Conservation (phyloP, 1,284 basidiomycete genomes). For the Sparassis latifolia region DNA sequence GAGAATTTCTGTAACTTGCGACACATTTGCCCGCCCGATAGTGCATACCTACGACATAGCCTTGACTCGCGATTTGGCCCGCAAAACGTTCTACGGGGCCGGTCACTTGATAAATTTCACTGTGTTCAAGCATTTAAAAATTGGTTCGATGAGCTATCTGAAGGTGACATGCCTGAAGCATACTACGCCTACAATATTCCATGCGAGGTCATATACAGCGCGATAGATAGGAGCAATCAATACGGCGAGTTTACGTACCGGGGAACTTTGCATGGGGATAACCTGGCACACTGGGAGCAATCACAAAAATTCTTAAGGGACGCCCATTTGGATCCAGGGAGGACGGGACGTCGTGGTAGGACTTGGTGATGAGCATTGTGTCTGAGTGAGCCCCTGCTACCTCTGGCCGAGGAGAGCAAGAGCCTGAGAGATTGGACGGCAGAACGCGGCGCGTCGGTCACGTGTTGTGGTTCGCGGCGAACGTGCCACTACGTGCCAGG, state of each 20-base stretch:
- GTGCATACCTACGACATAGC: conserved; percentile 64
- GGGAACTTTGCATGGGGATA: conserved; percentile 84
- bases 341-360: conserved; percentile 69
- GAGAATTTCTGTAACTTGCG: background rate
- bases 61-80: conserved; percentile 87
- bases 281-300: conserved; percentile 60
- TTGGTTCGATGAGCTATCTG: background rate
- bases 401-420: too few relatives aligned
- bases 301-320: conserved; percentile 74
- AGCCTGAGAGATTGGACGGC: too few relatives aligned
- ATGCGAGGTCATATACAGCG: conserved; percentile 5
- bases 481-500: too few relatives aligned
- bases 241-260: conserved; percentile 32
- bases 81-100: conserved; percentile 87
- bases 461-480: background rate
- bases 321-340: conserved; percentile 55
- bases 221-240: background rate
- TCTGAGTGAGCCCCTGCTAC: background rate
- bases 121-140: background rate
- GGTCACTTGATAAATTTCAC: conserved; percentile 84
- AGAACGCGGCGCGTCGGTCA: background rate
- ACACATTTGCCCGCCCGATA: background rate
- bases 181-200: conserved; percentile 50
- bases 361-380: conserved; percentile 72
- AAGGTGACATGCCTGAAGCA: conserved; percentile 58